phyloP scores from a whole-genome alignment of 139 green algal species.

The Choricystis sp. region DNA sequence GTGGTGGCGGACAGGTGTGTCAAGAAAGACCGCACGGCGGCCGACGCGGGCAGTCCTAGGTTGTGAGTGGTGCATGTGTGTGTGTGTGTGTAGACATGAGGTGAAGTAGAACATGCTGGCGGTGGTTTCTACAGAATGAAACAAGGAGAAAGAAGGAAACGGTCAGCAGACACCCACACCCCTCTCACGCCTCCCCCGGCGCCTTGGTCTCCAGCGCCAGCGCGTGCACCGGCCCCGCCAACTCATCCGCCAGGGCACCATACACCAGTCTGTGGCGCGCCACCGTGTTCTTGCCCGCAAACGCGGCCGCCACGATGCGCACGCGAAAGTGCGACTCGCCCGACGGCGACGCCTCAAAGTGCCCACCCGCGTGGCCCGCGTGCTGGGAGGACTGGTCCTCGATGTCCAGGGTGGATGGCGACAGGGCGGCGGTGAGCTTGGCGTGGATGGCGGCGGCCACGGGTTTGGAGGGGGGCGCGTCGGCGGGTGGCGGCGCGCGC shows the following conservation, averaged over 20 bases:
- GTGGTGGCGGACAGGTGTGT: slow-evolving; percentile 23
- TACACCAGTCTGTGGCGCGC: slow-evolving; percentile 47
- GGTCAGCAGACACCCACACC: no score
- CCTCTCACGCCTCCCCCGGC: slow-evolving; percentile 28
- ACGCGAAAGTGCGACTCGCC: slow-evolving; percentile 45
- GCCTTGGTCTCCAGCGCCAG: slow-evolving; percentile 40
- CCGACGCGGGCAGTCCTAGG: not conserved
- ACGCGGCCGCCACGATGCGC: slow-evolving; percentile 28
- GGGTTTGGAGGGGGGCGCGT: slow-evolving; percentile 10
- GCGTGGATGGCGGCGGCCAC: slow-evolving; percentile 22
- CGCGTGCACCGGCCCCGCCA: slow-evolving; percentile 35
- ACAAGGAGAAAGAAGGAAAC: no score
- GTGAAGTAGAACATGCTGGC: no score
- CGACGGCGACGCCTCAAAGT: slow-evolving; percentile 2
- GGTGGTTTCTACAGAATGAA: no score
- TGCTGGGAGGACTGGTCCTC: slow-evolving; percentile 38
- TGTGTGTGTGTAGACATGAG: no score
- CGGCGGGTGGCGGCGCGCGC: not conserved
- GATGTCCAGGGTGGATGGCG: slow-evolving; percentile 24
- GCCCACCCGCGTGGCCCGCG: slow-evolving; percentile 23
- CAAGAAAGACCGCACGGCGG: slow-evolving; percentile 10
- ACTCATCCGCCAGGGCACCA: slow-evolving; percentile 32
- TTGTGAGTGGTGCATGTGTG: no score
- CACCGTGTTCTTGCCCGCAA: slow-evolving; percentile 36
- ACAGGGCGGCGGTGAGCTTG: slow-evolving; percentile 20